phyloP scores from a whole-genome alignment of 2,329 filamentous ascomycete species.

The Helicocarpus griseus region DNA sequence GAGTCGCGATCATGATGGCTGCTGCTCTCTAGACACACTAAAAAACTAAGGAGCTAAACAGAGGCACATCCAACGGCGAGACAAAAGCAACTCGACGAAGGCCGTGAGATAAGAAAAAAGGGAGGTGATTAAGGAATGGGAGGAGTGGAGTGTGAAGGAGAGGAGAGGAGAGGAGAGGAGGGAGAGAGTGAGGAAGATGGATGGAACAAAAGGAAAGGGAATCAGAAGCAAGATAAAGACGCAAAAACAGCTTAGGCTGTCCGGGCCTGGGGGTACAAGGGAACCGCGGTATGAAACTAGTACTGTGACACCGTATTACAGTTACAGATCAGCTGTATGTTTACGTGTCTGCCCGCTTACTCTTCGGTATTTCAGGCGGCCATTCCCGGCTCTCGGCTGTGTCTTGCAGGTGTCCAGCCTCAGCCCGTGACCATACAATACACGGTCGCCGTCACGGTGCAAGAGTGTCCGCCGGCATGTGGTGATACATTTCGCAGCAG shows the following conservation, averaged over 20 bases:
- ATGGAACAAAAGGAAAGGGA: conserved; percentile 9
- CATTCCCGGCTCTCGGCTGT: not conserved
- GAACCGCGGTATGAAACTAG: not conserved
- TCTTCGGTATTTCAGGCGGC: not conserved
- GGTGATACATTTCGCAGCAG: not conserved
- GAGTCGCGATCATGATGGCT: conserved; percentile 38
- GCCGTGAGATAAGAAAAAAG: conserved; percentile 23
- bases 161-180: conserved; percentile 24
- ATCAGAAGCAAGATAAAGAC: conserved; percentile 9
- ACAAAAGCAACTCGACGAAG: conserved; percentile 24
- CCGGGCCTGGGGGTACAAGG: not conserved
- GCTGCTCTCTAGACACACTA: conserved; percentile 28
- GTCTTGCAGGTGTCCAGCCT: not conserved
- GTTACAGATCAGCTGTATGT: not conserved
- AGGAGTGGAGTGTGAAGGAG: conserved; percentile 24
- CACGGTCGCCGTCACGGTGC: not conserved
- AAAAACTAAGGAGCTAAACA: conserved; percentile 10
- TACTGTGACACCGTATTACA: not conserved
- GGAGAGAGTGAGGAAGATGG: conserved; percentile 16
- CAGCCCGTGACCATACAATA: not conserved
- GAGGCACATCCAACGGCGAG: conserved; percentile 28
- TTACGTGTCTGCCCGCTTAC: not conserved
- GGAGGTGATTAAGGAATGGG: conserved; percentile 27
- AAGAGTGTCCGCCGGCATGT: conserved; percentile 9
- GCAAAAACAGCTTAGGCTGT: not conserved